Evolutionary conservation across 106 monocot species (phyloP).

Genomic region (Dioscorea alata): DNA sequence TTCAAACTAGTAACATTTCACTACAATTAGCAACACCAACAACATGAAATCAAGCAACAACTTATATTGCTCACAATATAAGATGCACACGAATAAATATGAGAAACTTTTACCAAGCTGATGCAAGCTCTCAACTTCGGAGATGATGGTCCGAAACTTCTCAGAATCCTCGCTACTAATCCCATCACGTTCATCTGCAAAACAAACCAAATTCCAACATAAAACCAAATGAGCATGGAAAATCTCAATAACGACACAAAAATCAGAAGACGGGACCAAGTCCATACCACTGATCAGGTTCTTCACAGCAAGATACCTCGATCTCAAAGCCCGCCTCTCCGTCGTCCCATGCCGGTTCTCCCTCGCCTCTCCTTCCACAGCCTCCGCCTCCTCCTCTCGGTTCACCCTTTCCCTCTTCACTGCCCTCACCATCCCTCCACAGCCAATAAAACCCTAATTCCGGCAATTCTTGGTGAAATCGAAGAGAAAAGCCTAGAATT

Average conservation of each 20-base stretch:
- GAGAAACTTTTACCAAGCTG: conserved; percentile 25
- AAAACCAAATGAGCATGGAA: not conserved
- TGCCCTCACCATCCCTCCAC: conserved; percentile 10
- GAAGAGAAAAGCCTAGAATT: not conserved
- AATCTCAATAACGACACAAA: not conserved
- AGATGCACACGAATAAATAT: too few species aligned
- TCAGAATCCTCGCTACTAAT: conserved; percentile 36
- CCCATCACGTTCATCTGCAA: conserved; percentile 52
- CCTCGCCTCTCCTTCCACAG: not conserved
- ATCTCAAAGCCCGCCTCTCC: conserved; percentile 33
- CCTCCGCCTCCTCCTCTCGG: conserved; percentile 5
- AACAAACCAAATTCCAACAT: conserved; percentile 1
- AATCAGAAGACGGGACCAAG: not conserved
- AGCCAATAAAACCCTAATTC: not conserved
- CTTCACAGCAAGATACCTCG: conserved; percentile 32
- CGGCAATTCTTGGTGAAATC: too few species aligned
- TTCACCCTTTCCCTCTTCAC: conserved; percentile 13
- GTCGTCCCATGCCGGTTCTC: conserved; percentile 4
- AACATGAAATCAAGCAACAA: too few species aligned
- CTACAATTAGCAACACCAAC: too few species aligned
- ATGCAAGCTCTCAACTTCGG: conserved; percentile 56
- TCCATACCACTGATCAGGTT: conserved; percentile 34
- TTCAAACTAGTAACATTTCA: too few species aligned
- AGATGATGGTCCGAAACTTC: conserved; percentile 42
- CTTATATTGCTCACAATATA: too few species aligned